Evolutionary conservation across 177 flowering plant genomes (phyloP).

Genomic region (Tripterygium wilfordii): DNA sequence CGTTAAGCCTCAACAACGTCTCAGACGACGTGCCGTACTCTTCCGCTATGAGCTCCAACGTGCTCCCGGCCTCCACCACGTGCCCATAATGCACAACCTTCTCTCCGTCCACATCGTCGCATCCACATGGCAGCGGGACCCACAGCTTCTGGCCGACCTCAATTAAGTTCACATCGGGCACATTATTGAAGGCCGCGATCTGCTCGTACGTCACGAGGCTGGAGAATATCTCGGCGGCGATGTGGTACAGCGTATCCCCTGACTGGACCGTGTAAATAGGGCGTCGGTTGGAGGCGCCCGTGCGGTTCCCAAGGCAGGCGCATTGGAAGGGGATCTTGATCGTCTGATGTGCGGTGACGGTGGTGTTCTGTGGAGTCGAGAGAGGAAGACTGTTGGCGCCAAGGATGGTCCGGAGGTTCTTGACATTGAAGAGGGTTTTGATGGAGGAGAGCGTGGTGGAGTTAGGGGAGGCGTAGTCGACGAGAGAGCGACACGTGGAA

Average conservation of each 20-base stretch:
- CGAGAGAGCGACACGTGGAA: conserved; percentile 36
- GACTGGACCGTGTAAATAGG: conserved; percentile 46
- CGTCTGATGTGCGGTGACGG: conserved; percentile 19
- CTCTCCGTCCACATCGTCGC: conserved; percentile 50
- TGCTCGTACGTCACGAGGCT: conserved; percentile 32
- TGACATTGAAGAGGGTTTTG: conserved; percentile 30
- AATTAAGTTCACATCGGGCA: conserved; percentile 29
- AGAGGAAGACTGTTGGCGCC: conserved; percentile 50
- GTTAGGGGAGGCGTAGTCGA: conserved; percentile 56
- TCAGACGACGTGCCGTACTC: conserved; percentile 30
- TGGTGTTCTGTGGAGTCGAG: conserved; percentile 20
- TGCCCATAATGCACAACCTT: conserved; percentile 66
- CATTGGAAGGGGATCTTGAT: conserved; percentile 64
- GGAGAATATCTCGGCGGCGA: conserved; percentile 42
- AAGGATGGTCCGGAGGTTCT: conserved; percentile 30
- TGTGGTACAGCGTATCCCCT: conserved; percentile 42
- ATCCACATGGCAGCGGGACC: conserved; percentile 86
- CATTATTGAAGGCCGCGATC: conserved; percentile 43
- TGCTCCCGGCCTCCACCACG: conserved; percentile 40
- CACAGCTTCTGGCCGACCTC: conserved; percentile 40
- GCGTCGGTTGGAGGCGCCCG: conserved; percentile 37
- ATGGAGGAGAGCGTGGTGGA: conserved; percentile 43
- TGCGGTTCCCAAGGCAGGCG: conserved; percentile 39
- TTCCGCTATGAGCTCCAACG: conserved; percentile 44
- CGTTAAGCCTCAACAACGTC: conserved; percentile 42